Percentiles rank a stretch among this genome's conserved stretches.
phyloP scores from a whole-genome alignment of 2,329 filamentous ascomycete species.

The Colletotrichum navitas region DNA sequence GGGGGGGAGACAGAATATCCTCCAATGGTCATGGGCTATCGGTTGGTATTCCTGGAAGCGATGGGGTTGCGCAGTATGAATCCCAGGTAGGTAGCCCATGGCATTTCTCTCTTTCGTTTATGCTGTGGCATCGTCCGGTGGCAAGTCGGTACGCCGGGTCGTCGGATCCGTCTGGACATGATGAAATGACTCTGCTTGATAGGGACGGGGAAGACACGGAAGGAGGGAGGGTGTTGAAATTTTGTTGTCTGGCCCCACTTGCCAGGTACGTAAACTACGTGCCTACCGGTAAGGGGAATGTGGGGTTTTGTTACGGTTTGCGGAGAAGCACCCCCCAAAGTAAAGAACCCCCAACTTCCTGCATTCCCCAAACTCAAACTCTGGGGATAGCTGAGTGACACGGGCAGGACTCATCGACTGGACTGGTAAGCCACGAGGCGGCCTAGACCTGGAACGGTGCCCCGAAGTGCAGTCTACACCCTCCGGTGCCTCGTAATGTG shows the following conservation, averaged over 20 bases:
- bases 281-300: constrained; percentile 26
- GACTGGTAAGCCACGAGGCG: not conserved
- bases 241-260: constrained; percentile 14
- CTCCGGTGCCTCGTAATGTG: constrained; percentile 16
- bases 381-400: constrained; percentile 14
- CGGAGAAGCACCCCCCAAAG: constrained; percentile 29
- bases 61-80: not conserved
- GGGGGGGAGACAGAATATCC: constrained; percentile 7
- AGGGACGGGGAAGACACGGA: not conserved
- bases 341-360: constrained; percentile 28
- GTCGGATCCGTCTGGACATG: not conserved
- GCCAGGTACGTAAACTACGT: not conserved
- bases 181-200: not conserved
- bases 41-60: not conserved
- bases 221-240: not conserved
- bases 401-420: not conserved
- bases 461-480: not conserved
- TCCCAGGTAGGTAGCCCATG: not conserved
- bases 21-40: constrained; percentile 8
- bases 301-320: constrained; percentile 32
- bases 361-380: constrained; percentile 38
- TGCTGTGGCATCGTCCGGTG: not conserved
- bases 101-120: not conserved
- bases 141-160: not conserved
- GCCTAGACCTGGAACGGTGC: constrained; percentile 1